Conservation (phyloP, 148 eudicot genomes). For the Amaranthus palmeri region DNA sequence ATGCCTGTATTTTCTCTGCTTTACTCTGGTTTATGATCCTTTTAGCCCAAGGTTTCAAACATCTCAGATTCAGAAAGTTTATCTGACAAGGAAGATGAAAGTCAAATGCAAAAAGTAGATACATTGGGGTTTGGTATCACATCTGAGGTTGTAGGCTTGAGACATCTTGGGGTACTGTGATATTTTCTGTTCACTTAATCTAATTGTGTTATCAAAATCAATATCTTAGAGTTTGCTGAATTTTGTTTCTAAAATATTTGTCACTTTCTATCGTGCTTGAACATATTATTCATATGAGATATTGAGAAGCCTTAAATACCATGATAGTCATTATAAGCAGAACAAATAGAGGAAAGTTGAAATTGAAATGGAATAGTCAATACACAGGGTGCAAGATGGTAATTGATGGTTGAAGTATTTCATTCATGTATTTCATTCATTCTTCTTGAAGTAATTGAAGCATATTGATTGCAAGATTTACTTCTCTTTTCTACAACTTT, state of each 20-base stretch:
- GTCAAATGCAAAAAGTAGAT: constrained; percentile 37
- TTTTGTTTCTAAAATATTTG: background rate
- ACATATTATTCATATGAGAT: background rate
- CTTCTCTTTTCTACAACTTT: background rate
- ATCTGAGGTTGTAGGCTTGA: constrained; percentile 26
- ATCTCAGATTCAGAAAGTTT: constrained; percentile 34
- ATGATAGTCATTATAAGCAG: background rate
- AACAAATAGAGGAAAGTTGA: background rate
- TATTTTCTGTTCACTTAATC: background rate
- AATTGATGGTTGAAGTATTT: background rate
- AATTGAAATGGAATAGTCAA: background rate
- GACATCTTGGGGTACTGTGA: constrained; percentile 41
- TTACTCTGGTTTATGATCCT: background rate
- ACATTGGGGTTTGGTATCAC: constrained; percentile 32
- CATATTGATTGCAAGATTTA: background rate
- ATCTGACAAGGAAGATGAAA: constrained; percentile 24
- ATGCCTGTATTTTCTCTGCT: background rate
- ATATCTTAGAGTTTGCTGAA: background rate
- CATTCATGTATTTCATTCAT: background rate
- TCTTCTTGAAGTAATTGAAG: background rate
- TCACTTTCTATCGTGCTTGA: background rate
- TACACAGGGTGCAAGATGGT: background rate
- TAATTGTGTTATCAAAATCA: background rate
- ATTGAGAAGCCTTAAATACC: background rate
- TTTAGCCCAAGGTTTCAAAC: constrained; percentile 23